Percentiles rank a stretch among this genome's conserved stretches.
Conservation (phyloP, 495 filamentous ascomycete genomes). For the Pyrenula massariospora region DNA sequence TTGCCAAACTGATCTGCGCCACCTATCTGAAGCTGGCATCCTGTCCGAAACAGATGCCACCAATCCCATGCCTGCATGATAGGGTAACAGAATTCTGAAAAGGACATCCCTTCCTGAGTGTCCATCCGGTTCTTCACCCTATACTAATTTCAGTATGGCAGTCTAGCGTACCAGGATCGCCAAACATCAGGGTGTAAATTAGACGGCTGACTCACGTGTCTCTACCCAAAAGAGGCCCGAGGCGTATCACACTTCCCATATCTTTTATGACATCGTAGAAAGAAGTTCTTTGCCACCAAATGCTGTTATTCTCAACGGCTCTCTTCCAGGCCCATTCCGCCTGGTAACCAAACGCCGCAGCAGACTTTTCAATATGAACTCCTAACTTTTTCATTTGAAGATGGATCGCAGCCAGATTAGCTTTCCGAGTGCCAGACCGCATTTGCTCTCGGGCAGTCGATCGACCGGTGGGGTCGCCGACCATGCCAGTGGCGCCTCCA, state of each 20-base stretch:
- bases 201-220: constrained; percentile 59
- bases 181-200: no score
- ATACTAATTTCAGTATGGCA: constrained; percentile 9
- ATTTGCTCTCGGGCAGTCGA: constrained; percentile 51
- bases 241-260: constrained; percentile 57
- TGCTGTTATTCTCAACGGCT: constrained; percentile 63
- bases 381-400: constrained; percentile 73
- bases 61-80: constrained; percentile 96
- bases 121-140: constrained; percentile 76
- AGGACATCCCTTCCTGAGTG: constrained; percentile 80
- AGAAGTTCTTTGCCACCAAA: constrained; percentile 61
- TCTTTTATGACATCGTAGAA: constrained; percentile 61
- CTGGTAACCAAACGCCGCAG: constrained; percentile 45
- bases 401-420: constrained; percentile 66
- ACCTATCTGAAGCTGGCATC: constrained; percentile 74
- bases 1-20: constrained; percentile 96
- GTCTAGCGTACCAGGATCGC: no score
- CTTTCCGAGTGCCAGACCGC: constrained; percentile 40
- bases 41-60: constrained; percentile 64
- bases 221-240: constrained; percentile 77
- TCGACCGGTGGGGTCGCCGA: constrained; percentile 82
- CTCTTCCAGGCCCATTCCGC: constrained; percentile 50
- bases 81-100: constrained; percentile 88
- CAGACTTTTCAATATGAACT: constrained; percentile 52
- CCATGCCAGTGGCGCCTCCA: constrained; percentile 71